These are phyloP conservation scores for Starmerella bombicola DNA, from an alignment of 805 yeast species.

Conservation along the genomic window DNA sequence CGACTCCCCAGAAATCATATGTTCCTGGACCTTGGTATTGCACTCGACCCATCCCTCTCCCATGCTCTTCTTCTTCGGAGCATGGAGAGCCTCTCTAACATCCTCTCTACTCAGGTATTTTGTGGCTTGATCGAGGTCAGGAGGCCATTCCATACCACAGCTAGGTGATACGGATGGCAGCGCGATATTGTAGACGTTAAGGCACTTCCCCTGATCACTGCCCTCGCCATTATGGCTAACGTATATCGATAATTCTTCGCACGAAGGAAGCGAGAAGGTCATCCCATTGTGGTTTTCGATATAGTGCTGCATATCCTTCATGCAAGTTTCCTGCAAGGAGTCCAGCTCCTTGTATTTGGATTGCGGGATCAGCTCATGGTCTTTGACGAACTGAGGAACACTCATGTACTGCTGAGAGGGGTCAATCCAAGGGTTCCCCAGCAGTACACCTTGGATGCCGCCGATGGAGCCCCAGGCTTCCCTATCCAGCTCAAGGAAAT, in stretches of 20 bases:
- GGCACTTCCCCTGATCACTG: constrained; percentile 33
- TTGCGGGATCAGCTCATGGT: constrained; percentile 41
- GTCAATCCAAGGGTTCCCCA: constrained; percentile 93
- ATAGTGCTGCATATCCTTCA: constrained; percentile 21
- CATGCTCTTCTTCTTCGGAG: constrained; percentile 22
- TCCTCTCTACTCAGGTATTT: constrained; percentile 38
- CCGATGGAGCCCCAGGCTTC: constrained; percentile 26
- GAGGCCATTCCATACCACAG: constrained; percentile 93
- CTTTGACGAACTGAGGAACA: constrained; percentile 56
- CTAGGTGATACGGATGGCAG: constrained; percentile 62
- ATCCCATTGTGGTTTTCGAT: constrained; percentile 2
- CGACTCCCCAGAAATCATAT: constrained; percentile 41
- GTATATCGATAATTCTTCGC: constrained; percentile 1
- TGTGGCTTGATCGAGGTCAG: constrained; percentile 38
- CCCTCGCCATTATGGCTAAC: constrained; percentile 20
- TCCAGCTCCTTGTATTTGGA: constrained; percentile 22
- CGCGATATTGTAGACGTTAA: constrained; percentile 73
- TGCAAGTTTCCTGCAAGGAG: constrained; percentile 22
- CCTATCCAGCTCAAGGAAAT: constrained; percentile 38
- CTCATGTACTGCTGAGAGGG: constrained; percentile 76
- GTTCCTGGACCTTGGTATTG: constrained; percentile 41
- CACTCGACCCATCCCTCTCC: constrained; percentile 62
- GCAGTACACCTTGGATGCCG: constrained; percentile 49
- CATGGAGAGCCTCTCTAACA: constrained; percentile 43
- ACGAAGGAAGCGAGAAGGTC: background rate